Evolutionary conservation across 2,329 filamentous ascomycete species (phyloP).

Genomic region (Hypoxylon sp.): DNA sequence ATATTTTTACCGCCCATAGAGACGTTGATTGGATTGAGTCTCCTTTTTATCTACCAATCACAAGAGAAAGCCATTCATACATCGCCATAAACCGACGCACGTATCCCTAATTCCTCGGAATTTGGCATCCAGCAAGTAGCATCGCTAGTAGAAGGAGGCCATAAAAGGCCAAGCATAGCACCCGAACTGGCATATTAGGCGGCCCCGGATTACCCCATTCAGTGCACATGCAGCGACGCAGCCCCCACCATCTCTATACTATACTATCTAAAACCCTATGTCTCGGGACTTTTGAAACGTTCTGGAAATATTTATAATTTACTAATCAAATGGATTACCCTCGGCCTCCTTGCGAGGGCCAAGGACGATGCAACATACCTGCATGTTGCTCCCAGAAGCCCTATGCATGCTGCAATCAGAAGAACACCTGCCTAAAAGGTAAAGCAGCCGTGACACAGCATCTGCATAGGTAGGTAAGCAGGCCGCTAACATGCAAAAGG

Average conservation of each 20-base stretch:
- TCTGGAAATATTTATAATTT: constrained; percentile 2
- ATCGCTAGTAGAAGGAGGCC: neutral
- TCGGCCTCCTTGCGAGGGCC: neutral
- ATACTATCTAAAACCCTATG: neutral
- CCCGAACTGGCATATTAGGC: neutral
- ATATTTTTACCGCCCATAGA: neutral
- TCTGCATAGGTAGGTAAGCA: neutral
- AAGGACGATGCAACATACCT: neutral
- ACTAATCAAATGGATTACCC: constrained; percentile 1
- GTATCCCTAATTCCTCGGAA: neutral
- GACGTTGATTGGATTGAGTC: too few relatives aligned
- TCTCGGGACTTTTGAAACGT: neutral
- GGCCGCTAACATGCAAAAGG: too few relatives aligned
- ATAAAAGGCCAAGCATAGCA: neutral
- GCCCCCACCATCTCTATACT: neutral
- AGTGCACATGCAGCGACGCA: neutral
- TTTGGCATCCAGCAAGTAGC: neutral
- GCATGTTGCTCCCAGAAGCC: neutral
- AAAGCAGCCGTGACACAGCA: neutral
- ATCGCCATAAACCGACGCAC: neutral
- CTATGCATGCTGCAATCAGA: neutral
- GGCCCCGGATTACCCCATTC: neutral
- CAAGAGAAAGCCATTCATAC: neutral
- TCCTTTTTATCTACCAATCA: neutral
- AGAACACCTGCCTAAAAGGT: neutral